A percentile compares a stretch with the other conserved stretches of the same genome.
Evolutionary conservation across 106 monocot genomes (phyloP).

Genomic region (Gastrodia elata): DNA sequence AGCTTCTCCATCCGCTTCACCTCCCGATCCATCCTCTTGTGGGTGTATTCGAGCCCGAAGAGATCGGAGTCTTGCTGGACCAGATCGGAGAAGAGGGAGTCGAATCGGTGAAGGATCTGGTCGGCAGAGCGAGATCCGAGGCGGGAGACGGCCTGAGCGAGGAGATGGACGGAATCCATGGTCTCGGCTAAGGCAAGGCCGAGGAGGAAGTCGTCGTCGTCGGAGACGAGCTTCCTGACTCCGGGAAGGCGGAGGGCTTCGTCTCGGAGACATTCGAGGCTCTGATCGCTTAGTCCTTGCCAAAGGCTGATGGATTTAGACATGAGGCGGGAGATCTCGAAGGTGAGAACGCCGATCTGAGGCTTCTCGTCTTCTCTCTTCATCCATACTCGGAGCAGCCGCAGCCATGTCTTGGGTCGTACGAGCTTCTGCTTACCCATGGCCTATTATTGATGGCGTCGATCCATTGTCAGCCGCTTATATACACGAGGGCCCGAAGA

Average conservation of each 20-base stretch:
- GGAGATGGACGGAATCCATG: slow-evolving; percentile 34
- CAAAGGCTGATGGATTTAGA: slow-evolving; percentile 62
- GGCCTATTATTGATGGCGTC: no score
- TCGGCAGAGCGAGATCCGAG: slow-evolving; percentile 31
- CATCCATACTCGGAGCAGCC: no score
- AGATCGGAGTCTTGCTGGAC: slow-evolving; percentile 23
- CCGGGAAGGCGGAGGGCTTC: slow-evolving; percentile 42
- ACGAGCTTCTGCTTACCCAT: no score
- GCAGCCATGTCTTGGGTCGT: no score
- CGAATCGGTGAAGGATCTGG: slow-evolving; percentile 26
- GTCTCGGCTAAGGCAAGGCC: slow-evolving; percentile 57
- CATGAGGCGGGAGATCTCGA: slow-evolving; percentile 69
- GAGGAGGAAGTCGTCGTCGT: slow-evolving; percentile 62
- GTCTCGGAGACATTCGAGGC: slow-evolving; percentile 34
- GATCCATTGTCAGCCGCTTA: no score
- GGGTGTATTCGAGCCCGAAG: slow-evolving; percentile 29
- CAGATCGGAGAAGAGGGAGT: slow-evolving; percentile 15
- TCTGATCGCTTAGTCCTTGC: slow-evolving; percentile 56
- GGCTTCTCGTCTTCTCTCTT: no score
- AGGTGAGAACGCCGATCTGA: slow-evolving; percentile 9
- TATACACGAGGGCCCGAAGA: no score
- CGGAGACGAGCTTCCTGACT: slow-evolving; percentile 56
- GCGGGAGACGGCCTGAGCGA: slow-evolving; percentile 15
- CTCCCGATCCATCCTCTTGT: slow-evolving; percentile 61
- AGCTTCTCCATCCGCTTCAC: slow-evolving; percentile 51